A percentile compares a stretch with the other conserved stretches of the same genome.
phyloP scores from a whole-genome alignment of 1,284 basidiomycete species.

The Cutaneotrichosporon cutaneum region DNA sequence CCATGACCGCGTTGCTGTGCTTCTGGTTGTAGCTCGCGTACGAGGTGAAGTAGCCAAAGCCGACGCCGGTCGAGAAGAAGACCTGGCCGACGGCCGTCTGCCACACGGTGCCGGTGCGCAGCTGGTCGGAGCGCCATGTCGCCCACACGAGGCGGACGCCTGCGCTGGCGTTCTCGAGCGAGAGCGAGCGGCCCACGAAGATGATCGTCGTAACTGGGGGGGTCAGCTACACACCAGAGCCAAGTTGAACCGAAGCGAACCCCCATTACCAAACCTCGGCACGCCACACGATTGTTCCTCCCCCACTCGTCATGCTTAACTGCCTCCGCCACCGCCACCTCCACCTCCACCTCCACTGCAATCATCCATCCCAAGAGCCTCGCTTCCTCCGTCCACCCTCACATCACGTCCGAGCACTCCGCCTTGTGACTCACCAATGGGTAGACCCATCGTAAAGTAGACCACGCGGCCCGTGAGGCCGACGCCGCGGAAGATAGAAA shows the following conservation, averaged over 20 bases:
- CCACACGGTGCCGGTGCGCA: constrained; percentile 24
- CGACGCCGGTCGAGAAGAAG: constrained; percentile 34
- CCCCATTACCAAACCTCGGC: too few relatives aligned
- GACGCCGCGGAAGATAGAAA: constrained; percentile 29
- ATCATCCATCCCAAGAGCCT: too few relatives aligned
- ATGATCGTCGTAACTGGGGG: constrained; percentile 25
- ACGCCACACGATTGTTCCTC: too few relatives aligned
- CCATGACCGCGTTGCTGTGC: constrained; percentile 34
- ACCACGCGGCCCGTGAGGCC: constrained; percentile 31
- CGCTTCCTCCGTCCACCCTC: background rate
- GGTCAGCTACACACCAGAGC: background rate
- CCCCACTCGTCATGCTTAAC: too few relatives aligned
- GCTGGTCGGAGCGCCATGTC: constrained; percentile 24
- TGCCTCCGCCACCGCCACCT: too few relatives aligned
- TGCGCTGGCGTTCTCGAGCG: constrained; percentile 26
- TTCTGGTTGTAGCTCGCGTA: constrained; percentile 34
- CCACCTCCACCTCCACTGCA: too few relatives aligned
- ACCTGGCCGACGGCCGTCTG: constrained; percentile 32
- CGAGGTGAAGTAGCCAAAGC: constrained; percentile 33
- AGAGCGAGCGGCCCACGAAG: constrained; percentile 28
- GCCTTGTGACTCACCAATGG: constrained; percentile 25
- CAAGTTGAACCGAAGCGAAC: too few relatives aligned
- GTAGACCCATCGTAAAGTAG: constrained; percentile 33
- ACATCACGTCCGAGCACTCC: background rate
- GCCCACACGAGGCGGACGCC: constrained; percentile 31